Evolutionary conservation across 1,284 basidiomycete species (phyloP), one percentile per base, ranked within the genome.

Genomic region (Cutaneotrichosporon sp.): DNA sequence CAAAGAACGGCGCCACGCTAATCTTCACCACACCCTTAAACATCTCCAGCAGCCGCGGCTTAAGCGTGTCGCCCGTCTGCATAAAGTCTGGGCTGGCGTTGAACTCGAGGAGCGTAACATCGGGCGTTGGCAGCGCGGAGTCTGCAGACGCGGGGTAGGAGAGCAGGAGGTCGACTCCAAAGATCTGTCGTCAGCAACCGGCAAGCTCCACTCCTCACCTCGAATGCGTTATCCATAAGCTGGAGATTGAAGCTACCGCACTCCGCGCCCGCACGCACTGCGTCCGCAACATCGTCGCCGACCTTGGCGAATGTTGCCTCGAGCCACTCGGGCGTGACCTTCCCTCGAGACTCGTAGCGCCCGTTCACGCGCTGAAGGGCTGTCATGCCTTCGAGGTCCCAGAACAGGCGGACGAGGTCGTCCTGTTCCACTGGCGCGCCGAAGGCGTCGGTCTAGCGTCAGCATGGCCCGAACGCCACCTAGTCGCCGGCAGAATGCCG

Each of bases 11-110:
- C 51, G 77, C 77, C 2, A 93, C 78, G 58, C 83, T 85, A n/a
- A 82, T 78, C 58, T 79, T 76, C 1, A 82, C 83, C 14, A 89
- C 87, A 0, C 82, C 80, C 41, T 78, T 76, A 75, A 96, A 96
- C 49, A 97, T 78, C 55, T 87, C 85, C 59, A 87, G 82, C 39
- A 92, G 83, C 81, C 85, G 85, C 5, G 82, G 81, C 38, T 66
- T 58, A 0, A 97, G 77, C 34, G 88, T 80, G n/a, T 83, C 79
- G 1, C 94, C 96, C 0, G 90, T 93, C 59, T 97, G 82, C 64
- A 93, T 88, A 61, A 97, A 97, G 50, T 97, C 94, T 3, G 94
- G 94, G 62, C 96, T 93, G 19, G 93, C 86, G 70, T 97, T 97
- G 66, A 96, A 80, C 71, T 97, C 94, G 25, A 97, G 79, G 4